phyloP scores from a whole-genome alignment of 2,329 filamentous ascomycete species.

The Pseudopyricularia javanii region DNA sequence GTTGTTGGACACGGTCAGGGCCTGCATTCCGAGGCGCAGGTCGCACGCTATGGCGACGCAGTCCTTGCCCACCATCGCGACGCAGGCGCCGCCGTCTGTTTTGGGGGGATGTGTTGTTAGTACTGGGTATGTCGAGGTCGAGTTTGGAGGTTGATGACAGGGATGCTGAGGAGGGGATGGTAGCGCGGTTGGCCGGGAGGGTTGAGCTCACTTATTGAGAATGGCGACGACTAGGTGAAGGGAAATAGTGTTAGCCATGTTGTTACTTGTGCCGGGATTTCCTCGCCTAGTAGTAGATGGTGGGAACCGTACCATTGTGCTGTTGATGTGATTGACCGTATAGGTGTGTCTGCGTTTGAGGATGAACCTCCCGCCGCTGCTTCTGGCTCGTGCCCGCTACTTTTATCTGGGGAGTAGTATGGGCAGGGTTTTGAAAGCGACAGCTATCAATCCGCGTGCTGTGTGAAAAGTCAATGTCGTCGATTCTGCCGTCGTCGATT shows the following conservation, averaged over 20 bases:
- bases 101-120: background rate
- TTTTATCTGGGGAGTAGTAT: background rate
- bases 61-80: slow-evolving; percentile 99
- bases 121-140: slow-evolving; percentile 2
- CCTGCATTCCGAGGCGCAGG: slow-evolving; percentile 90
- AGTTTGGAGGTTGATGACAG: background rate
- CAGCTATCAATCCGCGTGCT: background rate
- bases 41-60: slow-evolving; percentile 99
- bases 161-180: slow-evolving; percentile 1
- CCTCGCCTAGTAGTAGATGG: background rate
- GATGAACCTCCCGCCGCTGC: background rate
- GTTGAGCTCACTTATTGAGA: slow-evolving; percentile 73
- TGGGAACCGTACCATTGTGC: slow-evolving; percentile 6
- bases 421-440: background rate
- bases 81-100: slow-evolving; percentile 77
- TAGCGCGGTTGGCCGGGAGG: slow-evolving; percentile 4
- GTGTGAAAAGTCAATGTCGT: background rate
- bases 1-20: slow-evolving; percentile 97
- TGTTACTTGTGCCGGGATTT: slow-evolving; percentile 2
- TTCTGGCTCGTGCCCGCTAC: background rate
- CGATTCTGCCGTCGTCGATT: background rate
- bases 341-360: background rate
- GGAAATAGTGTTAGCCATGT: slow-evolving; percentile 17
- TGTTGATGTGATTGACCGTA: slow-evolving; percentile 1
- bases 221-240: slow-evolving; percentile 62